Evolutionary conservation across 495 filamentous ascomycete genomes (phyloP), one percentile per base, ranked within the genome.

Genomic region (Penicillium angulare): DNA sequence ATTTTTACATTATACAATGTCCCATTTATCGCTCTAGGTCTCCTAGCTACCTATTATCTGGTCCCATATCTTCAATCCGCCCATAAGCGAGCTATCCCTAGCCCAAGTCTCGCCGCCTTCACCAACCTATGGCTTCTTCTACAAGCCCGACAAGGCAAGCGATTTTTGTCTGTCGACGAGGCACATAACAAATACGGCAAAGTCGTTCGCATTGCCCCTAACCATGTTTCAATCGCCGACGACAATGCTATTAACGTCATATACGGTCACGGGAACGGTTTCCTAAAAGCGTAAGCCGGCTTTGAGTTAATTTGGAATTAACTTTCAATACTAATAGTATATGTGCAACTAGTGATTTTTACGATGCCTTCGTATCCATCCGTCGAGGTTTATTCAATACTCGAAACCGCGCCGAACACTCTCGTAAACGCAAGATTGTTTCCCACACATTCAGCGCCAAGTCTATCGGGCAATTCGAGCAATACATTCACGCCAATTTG

Each of bases 351-450:
- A 86, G 82, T 22, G 82, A 89, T 13, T 96, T 89, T 73, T 96
- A 96, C 61, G 90, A 95, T 65, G 88, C 88, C 39, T 96, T 96
- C 57, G 90, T 95, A 56, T 90, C 86, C 26, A 92, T 96, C 64
- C 79, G 78, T 27, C 83, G 89, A 7, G 90, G 90, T 27, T 76
- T 96, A 16, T 96, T 95, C 87, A 95, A 93, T 71, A 95, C 90
- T 3, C 80, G 90, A 23, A 83, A 92, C 72, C 80, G 90, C 42
- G 73, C 74, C 20, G 89, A 95, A 61, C 90, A 96, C 68, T 86
- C 87, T 2, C 85, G 90, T 62, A 96, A 96, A 78, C 82, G 90
- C 36, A 96, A 95, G 79, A 86, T 86, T 1, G 80, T 96, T 36
- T 85, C 88, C 1, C 89, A 93, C 66, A 92, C 87, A 20, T 96